Base-by-base conservation (phyloP, 116 monocot species). In the Thalassia testudinum region DNA sequence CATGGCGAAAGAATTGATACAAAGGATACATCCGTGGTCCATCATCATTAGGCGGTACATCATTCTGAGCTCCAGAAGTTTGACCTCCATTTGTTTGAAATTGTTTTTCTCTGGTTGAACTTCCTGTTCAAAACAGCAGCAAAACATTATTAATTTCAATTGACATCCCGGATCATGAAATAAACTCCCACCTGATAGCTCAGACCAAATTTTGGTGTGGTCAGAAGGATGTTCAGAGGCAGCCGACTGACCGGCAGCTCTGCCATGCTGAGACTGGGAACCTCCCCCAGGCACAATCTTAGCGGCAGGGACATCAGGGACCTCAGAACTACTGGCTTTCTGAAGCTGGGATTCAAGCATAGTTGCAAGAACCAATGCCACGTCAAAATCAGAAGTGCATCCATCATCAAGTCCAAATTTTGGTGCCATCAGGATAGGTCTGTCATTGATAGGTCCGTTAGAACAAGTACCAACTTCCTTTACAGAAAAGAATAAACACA, bases 141-240 rank as follows among this genome's bases (percentile, higher is more conserved):
- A 38, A 37, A n/a, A 56, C 6, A 37, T 52, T 42, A 25, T 16
- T 24, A 25, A 53, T 26, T 17, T 57, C 16, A 57, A 49, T 40
- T 22, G 48, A 1, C 28, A 37, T 21, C 22, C 15, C 13, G 34
- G 3, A 6, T 27, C 30, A 34, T 14, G n/a, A 50, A 27, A 27
- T 19, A 17, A 34, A 26, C 23, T 1, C 20, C 27, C 22, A 95
- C 95, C 95, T 78, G 92, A 78, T 56, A 93, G 78, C 34, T 93
- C 87, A 27, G 92, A 93, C 83, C 87, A 83, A 42, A 93, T 87
- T 63, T 83, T 93, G 28, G 87, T 87, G 62, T 83, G 70, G 47
- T 74, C 67, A 30, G 86, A 82, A 55, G 76, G 59, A 64, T 69
- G 56, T 12, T 72, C 79, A 51, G 71, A 57, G 62, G 21, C 61